Evolutionary conservation across 2,329 filamentous ascomycete species (phyloP), one percentile per base, ranked within the genome.

Genomic region (Rutstroemia sydowiana): DNA sequence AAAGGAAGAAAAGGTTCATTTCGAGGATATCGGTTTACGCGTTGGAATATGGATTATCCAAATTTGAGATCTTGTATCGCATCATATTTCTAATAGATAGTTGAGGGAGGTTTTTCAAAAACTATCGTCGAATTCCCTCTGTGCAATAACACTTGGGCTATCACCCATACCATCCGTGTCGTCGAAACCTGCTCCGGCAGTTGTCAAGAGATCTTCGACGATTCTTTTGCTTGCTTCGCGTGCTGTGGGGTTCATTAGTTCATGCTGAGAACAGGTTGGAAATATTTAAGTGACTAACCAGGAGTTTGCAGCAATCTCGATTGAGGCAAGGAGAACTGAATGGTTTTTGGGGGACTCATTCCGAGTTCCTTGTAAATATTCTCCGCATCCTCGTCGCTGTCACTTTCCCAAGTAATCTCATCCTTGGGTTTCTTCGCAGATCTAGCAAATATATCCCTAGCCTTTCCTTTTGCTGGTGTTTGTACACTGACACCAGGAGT

Each of bases 331-430:
- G 86, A 84, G 67, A 95, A 95, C 63, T 91, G 87, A 55, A 95
- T 91, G 10, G 88, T 93, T 74, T 97, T 97, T 0, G 93, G 93
- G 26, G 93, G 93, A 63, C 88, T 95, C 69, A 90, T 85, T 5
- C 84, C 88, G 44, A 79, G 69, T 20, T 71, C 67, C 6, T 78
- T 78, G 53, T 85, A 84, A 5, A 80, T 64, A 39, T 76, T 79
- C 21, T 75, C 76, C 40, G 75, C 70, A 45, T 84, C 79, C 9
- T 82, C 79, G 26, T 75, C 75, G 34, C 72, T 71, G 44, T 86
- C 85, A 51, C 82, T 83, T 48, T 91, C 85, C 84, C 89, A 93
- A 16, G 75, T 76, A 52, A 83, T 80, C 64, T 84, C 81, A 48
- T 80, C 77, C 54, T 61, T 69, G 47, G 61, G 60, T 54, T 62